A percentile compares a stretch with the other conserved stretches of the same genome.
phyloP scores from a whole-genome alignment of 2,329 filamentous ascomycete species.

The Neofusicoccum sp. region DNA sequence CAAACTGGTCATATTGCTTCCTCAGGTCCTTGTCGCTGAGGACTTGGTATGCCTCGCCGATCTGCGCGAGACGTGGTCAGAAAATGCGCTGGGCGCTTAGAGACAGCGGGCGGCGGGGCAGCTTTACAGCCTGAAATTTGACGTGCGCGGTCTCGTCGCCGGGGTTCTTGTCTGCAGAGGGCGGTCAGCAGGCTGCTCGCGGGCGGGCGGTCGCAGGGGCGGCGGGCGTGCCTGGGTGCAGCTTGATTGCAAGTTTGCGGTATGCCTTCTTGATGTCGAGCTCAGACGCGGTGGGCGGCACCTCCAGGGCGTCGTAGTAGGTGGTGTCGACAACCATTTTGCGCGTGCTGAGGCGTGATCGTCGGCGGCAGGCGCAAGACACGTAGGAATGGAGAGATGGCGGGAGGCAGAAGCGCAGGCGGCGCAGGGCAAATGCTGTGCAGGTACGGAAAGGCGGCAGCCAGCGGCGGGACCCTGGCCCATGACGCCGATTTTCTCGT shows the following conservation, averaged over 20 bases:
- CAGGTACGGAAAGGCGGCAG: slow-evolving; percentile 9
- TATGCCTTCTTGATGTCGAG: slow-evolving; percentile 98
- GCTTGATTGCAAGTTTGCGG: slow-evolving; percentile 84
- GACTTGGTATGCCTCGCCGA: slow-evolving; percentile 73
- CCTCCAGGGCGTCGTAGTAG: slow-evolving; percentile 85
- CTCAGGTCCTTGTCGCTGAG: slow-evolving; percentile 84
- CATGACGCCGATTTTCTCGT: slow-evolving; percentile 15
- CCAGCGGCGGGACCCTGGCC: slow-evolving; percentile 16
- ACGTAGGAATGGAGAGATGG: not conserved
- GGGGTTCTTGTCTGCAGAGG: slow-evolving; percentile 82
- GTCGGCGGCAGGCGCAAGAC: not conserved
- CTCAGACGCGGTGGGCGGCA: slow-evolving; percentile 79
- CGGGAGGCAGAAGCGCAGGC: not conserved
- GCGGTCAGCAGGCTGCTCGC: slow-evolving; percentile 13
- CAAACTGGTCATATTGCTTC: slow-evolving; percentile 92
- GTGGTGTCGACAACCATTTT: slow-evolving; percentile 81
- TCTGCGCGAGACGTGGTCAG: slow-evolving; percentile 40
- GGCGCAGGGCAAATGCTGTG: slow-evolving; percentile 3
- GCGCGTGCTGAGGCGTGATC: slow-evolving; percentile 28
- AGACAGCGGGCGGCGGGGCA: not conserved
- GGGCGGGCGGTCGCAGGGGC: not conserved
- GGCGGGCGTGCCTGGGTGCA: slow-evolving; percentile 69
- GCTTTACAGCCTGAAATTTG: slow-evolving; percentile 81
- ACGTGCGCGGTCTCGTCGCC: slow-evolving; percentile 90
- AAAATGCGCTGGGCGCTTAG: slow-evolving; percentile 7